Evolutionary conservation across 139 green algal species (phyloP).

Genomic region (Chlamydomonas urium): DNA sequence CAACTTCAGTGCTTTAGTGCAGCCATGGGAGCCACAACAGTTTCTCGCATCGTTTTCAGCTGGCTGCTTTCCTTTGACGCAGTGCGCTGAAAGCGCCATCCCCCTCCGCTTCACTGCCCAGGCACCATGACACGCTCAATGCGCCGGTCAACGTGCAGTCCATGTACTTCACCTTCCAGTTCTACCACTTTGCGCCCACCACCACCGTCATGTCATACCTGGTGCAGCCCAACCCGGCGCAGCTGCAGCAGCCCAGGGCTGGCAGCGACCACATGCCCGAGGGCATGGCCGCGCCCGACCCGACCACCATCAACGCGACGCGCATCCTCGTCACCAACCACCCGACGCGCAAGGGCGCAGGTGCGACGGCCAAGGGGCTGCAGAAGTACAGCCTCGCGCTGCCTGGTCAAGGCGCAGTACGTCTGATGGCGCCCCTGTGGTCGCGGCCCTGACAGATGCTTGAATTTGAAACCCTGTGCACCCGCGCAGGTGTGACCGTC

Average conservation of each 20-base stretch:
- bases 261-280: conserved; percentile 2
- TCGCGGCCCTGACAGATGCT: too few relatives aligned
- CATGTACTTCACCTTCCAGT: conserved; percentile 68
- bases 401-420: too few relatives aligned
- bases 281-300: background rate
- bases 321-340: conserved; percentile 40
- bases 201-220: conserved; percentile 37
- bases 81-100: too few relatives aligned
- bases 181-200: conserved; percentile 56
- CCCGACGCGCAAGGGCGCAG: conserved; percentile 32
- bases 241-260: conserved; percentile 14
- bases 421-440: too few relatives aligned
- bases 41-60: too few relatives aligned
- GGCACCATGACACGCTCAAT: conserved; percentile 43
- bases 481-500: conserved; percentile 18
- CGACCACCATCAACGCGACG: conserved; percentile 15
- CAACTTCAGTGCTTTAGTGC: too few relatives aligned
- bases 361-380: conserved; percentile 21
- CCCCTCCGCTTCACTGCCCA: conserved; percentile 11
- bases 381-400: too few relatives aligned
- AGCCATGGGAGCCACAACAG: too few relatives aligned
- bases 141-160: conserved; percentile 32
- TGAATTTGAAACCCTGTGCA: too few relatives aligned
- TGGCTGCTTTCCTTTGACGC: too few relatives aligned
- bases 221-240: conserved; percentile 17